phyloP scores from a whole-genome alignment of 176 grass and related monocot species.

The Eragrostis curvula region DNA sequence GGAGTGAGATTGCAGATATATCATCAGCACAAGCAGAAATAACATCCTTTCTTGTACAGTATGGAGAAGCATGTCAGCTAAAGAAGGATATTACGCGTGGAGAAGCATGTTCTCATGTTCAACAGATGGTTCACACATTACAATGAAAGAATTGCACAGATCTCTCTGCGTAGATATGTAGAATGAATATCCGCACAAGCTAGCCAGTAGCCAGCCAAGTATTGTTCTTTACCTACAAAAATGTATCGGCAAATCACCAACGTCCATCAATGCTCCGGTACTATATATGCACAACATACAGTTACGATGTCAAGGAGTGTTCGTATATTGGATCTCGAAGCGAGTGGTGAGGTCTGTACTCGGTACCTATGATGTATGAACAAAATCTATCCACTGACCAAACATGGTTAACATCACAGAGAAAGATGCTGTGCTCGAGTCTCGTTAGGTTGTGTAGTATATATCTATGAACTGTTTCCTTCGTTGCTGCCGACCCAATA shows the following conservation, averaged over 20 bases:
- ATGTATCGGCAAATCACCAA: slow-evolving; percentile 4
- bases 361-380: slow-evolving; percentile 41
- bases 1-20: neutral
- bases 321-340: neutral
- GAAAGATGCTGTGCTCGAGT: slow-evolving; percentile 8
- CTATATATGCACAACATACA: slow-evolving; percentile 40
- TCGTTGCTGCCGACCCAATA: slow-evolving; percentile 68
- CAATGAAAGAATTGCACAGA: neutral
- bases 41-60: neutral
- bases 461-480: slow-evolving; percentile 49
- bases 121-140: neutral
- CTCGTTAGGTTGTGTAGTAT: slow-evolving; percentile 10
- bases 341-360: slow-evolving; percentile 14
- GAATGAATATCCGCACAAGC: slow-evolving; percentile 2
- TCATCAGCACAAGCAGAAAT: neutral
- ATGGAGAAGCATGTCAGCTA: too few relatives aligned
- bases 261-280: neutral
- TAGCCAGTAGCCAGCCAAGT: neutral
- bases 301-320: neutral
- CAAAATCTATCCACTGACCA: slow-evolving; percentile 40
- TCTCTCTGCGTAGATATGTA: neutral
- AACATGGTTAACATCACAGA: slow-evolving; percentile 3
- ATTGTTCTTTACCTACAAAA: slow-evolving; percentile 6
- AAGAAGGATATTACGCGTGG: neutral
- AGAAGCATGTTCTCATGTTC: neutral